Conservation (phyloP, 1,284 basidiomycete species). For the Mycena citricolor region DNA sequence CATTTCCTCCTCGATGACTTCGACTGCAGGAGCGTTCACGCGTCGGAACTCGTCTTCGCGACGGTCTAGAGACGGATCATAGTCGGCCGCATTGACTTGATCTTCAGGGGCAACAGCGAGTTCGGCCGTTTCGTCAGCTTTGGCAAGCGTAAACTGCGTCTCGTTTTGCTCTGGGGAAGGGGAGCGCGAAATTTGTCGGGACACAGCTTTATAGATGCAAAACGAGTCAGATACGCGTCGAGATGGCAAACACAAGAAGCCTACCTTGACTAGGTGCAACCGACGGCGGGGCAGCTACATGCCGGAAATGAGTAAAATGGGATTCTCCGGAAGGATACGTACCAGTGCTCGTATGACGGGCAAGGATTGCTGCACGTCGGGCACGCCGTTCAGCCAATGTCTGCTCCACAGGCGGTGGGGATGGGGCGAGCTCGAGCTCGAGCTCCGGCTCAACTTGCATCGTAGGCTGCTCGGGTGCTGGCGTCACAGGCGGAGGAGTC, state of each 20-base stretch:
- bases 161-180: conserved; percentile 19
- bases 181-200: too few species aligned
- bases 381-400: conserved; percentile 77
- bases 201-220: too few species aligned
- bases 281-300: conserved; percentile 3
- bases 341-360: conserved; percentile 30
- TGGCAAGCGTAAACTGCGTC: conserved; percentile 20
- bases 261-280: too few species aligned
- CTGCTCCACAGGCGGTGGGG: conserved; percentile 67
- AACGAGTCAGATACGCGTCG: too few species aligned
- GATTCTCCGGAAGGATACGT: conserved; percentile 6
- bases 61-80: conserved; percentile 85
- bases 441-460: conserved; percentile 43
- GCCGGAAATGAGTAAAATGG: neutral
- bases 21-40: conserved; percentile 39
- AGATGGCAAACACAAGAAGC: too few species aligned
- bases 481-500: conserved; percentile 23
- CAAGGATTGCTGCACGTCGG: conserved; percentile 81
- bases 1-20: conserved; percentile 43
- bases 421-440: conserved; percentile 58
- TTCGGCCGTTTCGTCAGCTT: conserved; percentile 37
- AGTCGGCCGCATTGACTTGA: conserved; percentile 88
- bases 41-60: conserved; percentile 78
- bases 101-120: conserved; percentile 61
- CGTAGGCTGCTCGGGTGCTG: conserved; percentile 25